These are phyloP conservation scores for Prunus dulcis DNA, from an alignment of 306 rosid genomes.

Conservation along the genomic window DNA sequence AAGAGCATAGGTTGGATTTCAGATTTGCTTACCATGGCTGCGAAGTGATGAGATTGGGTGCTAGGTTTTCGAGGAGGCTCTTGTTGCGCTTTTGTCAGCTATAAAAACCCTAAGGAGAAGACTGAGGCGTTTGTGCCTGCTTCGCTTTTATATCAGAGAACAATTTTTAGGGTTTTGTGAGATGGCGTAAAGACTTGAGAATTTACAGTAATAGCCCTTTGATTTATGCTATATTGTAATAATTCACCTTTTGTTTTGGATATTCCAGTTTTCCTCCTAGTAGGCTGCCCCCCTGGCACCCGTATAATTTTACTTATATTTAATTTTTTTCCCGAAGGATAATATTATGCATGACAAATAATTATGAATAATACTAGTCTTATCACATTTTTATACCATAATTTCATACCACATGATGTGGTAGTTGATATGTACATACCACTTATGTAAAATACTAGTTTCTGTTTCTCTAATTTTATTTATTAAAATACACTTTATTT, in stretches of 20 bases:
- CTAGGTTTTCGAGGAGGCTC: not conserved
- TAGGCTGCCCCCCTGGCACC: too few species aligned
- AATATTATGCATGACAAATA: too few species aligned
- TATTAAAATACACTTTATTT: too few species aligned
- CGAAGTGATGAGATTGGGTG: slow-evolving; percentile 4
- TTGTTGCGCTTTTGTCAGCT: not conserved
- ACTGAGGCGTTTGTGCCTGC: not conserved
- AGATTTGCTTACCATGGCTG: slow-evolving; percentile 34
- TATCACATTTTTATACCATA: too few species aligned
- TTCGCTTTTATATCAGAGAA: slow-evolving; percentile 7
- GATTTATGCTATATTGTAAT: not conserved
- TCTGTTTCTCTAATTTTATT: too few species aligned
- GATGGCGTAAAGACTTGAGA: not conserved
- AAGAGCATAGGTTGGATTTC: not conserved
- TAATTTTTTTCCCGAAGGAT: too few species aligned
- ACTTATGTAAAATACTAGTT: too few species aligned
- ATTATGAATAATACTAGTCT: too few species aligned
- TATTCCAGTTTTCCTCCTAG: too few species aligned
- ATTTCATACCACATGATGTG: too few species aligned
- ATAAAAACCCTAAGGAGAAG: slow-evolving; percentile 21
- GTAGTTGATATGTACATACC: too few species aligned
- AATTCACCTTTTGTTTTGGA: not conserved
- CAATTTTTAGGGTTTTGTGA: slow-evolving; percentile 34
- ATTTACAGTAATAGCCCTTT: slow-evolving; percentile 16
- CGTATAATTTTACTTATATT: too few species aligned